Base-by-base conservation (phyloP, 768 basidiomycete genomes). In the Fomitopsis pulvina region DNA sequence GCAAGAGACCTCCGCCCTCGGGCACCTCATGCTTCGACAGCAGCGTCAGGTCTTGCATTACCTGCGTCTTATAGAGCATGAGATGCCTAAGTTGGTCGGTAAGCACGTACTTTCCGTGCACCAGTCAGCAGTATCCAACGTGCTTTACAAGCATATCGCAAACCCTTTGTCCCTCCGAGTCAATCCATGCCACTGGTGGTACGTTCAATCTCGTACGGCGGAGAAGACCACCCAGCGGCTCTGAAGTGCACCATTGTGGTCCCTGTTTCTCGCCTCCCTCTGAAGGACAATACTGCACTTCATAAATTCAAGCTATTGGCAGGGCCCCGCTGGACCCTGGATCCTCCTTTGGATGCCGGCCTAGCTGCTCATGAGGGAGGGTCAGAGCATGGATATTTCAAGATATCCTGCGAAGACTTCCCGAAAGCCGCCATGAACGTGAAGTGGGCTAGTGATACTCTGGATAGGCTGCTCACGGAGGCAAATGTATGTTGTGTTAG, bases 301-400 rank as follows among this genome's bases (percentile, higher is more conserved):
- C 90, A 95, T 68, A 91, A 87, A 66, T 71, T 94, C 61, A 89
- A 92, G 62, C 74, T 98, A 2, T 74, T 99, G 30, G 90, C 95
- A 16, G 95, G 94, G 11, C 72, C 87, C 22, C 74, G 95, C 50
- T 98, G 92, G 92, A 79, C 84, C 6, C 81, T 80, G 14, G 73
- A 78, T 28, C 81, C 87, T 21, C 88, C 87, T 2, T 68, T 75
- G 14, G 83, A 89, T 55, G 76, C 82, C 28, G 90, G 91, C 1
- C 66, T 82, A 21, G 45, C 51, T 34, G 71, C 70, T 41, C 65
- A 65, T 9, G 65, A 76, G 38, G 72, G 72, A 41, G 66, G 63
- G 9, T 79, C 74, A 64, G 72, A 75, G 45, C 78, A 90, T 50
- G 94, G 94, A 3, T 94, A 79, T 68, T 73, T 99, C 67, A 93